Conservation (phyloP, 176 grass and related monocot genomes). For the Hsuehochloa calcarea region DNA sequence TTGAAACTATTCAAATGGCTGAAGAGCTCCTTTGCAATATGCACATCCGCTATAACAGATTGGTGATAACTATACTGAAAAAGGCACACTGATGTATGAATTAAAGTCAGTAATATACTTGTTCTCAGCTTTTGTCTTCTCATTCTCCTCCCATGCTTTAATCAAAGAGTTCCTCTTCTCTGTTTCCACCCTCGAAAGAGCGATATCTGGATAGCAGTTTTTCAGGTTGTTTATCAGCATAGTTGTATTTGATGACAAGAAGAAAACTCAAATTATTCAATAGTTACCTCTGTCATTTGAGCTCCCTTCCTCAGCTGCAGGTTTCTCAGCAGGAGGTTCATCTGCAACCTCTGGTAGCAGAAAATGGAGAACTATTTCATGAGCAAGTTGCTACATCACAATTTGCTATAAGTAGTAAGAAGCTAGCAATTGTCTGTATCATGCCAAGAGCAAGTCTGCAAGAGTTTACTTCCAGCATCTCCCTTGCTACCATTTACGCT, state of each 20-base stretch:
- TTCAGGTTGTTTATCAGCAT: conserved; percentile 8
- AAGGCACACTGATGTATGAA: not conserved
- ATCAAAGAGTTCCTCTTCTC: conserved; percentile 84
- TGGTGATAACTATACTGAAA: not conserved
- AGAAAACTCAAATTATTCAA: not conserved
- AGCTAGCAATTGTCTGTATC: not conserved
- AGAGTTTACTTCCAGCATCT: not conserved
- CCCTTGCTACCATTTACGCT: not conserved
- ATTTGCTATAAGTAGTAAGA: not conserved
- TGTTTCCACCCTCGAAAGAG: conserved; percentile 74
- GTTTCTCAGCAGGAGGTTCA: conserved; percentile 63
- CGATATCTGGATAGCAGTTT: conserved; percentile 46
- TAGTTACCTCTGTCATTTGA: conserved; percentile 80
- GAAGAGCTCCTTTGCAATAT: not conserved
- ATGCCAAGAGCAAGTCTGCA: not conserved
- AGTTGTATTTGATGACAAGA: not conserved
- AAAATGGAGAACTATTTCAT: not conserved
- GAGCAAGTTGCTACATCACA: not conserved
- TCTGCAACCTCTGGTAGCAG: conserved; percentile 51
- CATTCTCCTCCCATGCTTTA: conserved; percentile 95
- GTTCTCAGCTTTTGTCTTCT: conserved; percentile 88
- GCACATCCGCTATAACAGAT: not conserved
- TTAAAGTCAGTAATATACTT: conserved; percentile 46
- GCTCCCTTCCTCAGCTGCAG: conserved; percentile 48
- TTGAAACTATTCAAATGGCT: conserved; percentile 4